Evolutionary conservation across 805 yeast genomes (phyloP).

Genomic region (Candida railenensis): DNA sequence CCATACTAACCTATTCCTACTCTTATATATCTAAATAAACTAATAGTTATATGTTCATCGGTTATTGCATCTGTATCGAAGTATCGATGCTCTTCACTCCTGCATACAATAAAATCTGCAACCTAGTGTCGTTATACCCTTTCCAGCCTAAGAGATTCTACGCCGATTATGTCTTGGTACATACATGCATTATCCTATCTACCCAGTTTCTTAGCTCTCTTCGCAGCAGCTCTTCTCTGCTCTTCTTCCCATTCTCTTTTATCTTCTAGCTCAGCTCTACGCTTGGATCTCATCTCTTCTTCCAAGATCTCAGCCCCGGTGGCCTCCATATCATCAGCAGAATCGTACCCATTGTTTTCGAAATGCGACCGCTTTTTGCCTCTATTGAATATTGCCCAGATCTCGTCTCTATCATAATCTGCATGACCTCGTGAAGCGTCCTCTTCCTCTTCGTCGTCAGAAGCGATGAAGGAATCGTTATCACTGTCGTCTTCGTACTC

Average conservation of each 20-base stretch:
- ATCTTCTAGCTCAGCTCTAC: conserved; percentile 76
- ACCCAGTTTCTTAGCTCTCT: conserved; percentile 16
- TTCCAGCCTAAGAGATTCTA: too few species aligned
- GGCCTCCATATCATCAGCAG: conserved; percentile 83
- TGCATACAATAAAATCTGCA: background rate
- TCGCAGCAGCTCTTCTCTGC: conserved; percentile 36
- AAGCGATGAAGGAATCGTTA: conserved; percentile 56
- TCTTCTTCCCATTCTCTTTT: conserved; percentile 64
- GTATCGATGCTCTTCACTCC: background rate
- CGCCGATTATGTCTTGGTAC: too few species aligned
- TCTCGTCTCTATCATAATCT: conserved; percentile 80
- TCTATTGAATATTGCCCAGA: conserved; percentile 80
- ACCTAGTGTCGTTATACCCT: too few species aligned
- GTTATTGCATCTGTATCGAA: too few species aligned
- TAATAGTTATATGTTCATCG: too few species aligned
- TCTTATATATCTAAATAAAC: too few species aligned
- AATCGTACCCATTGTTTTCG: conserved; percentile 41
- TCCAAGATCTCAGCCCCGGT: conserved; percentile 84
- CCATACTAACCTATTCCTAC: background rate
- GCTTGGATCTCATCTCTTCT: conserved; percentile 73
- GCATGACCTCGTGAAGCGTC: conserved; percentile 17
- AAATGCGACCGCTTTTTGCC: conserved; percentile 54
- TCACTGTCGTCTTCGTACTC: conserved; percentile 43
- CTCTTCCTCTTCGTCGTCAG: conserved; percentile 49
- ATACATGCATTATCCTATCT: background rate